These are phyloP conservation scores for Phialophora chinensis DNA, from an alignment of 2,329 filamentous ascomycete species.

Conservation along the genomic window DNA sequence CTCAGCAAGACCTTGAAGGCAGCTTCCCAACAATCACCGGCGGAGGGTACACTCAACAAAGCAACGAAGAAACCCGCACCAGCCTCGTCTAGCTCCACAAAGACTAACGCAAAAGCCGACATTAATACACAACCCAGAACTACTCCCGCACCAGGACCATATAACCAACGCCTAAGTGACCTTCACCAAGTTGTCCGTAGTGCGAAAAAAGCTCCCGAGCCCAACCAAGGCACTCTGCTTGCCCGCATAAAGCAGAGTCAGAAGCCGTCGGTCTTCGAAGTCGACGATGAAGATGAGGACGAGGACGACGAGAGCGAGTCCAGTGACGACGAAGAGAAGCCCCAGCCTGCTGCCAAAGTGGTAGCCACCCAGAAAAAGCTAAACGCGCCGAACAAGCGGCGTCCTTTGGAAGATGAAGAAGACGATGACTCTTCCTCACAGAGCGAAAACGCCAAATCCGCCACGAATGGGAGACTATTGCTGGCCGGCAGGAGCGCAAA, in stretches of 20 bases:
- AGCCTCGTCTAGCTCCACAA: neutral
- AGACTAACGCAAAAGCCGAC: slow-evolving; percentile 3
- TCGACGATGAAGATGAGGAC: slow-evolving; percentile 24
- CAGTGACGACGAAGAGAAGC: slow-evolving; percentile 17
- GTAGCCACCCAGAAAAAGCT: neutral
- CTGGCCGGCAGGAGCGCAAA: neutral
- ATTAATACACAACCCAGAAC: slow-evolving; percentile 16
- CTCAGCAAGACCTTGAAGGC: slow-evolving; percentile 10
- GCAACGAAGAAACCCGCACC: slow-evolving; percentile 11
- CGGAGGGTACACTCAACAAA: neutral
- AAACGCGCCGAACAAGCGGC: neutral
- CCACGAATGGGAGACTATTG: neutral
- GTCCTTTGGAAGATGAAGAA: neutral
- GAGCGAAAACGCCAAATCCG: neutral
- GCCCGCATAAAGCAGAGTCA: slow-evolving; percentile 13
- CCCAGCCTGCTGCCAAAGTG: slow-evolving; percentile 3
- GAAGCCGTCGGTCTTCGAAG: slow-evolving; percentile 12
- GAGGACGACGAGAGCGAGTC: slow-evolving; percentile 18
- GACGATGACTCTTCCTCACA: slow-evolving; percentile 7
- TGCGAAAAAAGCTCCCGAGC: slow-evolving; percentile 9
- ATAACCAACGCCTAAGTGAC: slow-evolving; percentile 19
- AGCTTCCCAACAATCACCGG: slow-evolving; percentile 5
- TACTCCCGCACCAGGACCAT: slow-evolving; percentile 1
- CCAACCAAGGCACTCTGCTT: slow-evolving; percentile 4
- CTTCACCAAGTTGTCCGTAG: slow-evolving; percentile 16